Conservation (phyloP, 1,284 basidiomycete genomes). For the Cutaneotrichosporon dermatis region DNA sequence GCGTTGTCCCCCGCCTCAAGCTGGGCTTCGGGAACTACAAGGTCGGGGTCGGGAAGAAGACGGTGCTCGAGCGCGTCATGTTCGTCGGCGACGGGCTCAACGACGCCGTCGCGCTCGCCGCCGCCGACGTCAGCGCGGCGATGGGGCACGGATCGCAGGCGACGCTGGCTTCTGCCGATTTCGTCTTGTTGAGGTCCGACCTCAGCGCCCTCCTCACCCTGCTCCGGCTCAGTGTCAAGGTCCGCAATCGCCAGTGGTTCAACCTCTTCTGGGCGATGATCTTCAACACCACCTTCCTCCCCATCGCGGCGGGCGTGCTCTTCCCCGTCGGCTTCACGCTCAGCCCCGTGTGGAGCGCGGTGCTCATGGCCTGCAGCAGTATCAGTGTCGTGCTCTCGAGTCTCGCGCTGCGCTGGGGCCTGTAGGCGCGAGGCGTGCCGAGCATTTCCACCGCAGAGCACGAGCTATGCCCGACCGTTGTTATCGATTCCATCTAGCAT, state of each 20-base stretch:
- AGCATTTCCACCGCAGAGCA: too few species aligned
- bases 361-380: constrained; percentile 97
- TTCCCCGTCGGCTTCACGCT: constrained; percentile 79
- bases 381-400: constrained; percentile 95
- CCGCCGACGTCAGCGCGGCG: constrained; percentile 90
- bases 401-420: constrained; percentile 80
- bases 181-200: constrained; percentile 94
- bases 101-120: constrained; percentile 93
- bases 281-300: constrained; percentile 90
- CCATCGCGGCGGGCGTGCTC: constrained; percentile 96
- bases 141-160: constrained; percentile 95
- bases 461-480: too few species aligned
- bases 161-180: constrained; percentile 94
- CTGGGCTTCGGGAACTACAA: neutral
- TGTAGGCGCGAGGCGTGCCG: constrained; percentile 41
- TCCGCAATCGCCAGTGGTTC: constrained; percentile 77
- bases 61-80: constrained; percentile 56
- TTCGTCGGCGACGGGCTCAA: constrained; percentile 99
- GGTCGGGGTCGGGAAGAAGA: neutral
- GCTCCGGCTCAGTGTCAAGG: constrained; percentile 78
- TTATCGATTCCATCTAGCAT: too few species aligned
- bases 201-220: constrained; percentile 93
- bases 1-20: neutral
- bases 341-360: constrained; percentile 96
- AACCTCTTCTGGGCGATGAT: constrained; percentile 89